Evolutionary conservation across 345 rosid species (phyloP), one percentile per base, ranked within the genome.

Genomic region (Carallia pectinifolia): DNA sequence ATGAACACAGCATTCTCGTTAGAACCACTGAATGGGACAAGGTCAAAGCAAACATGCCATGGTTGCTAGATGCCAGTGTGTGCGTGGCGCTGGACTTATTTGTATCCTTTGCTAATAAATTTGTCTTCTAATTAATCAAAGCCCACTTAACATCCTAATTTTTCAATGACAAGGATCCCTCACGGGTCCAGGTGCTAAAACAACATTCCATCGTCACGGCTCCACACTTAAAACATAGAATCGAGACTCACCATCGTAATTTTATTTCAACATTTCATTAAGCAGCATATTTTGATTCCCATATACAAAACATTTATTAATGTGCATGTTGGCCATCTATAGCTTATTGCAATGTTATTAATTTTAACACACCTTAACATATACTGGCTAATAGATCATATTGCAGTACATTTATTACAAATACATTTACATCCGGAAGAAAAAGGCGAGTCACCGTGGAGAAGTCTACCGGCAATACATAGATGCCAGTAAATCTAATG

Each of bases 61-160:
- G 99, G 99, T 73, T 95, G 84, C 85, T 94, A 69, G 99, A 95
- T 71, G 97, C 97, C 13, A 76, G 79, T 16, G 96, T 89, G 66
- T 95, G 99, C 64, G 99, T 90, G 65, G 75, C 63, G 10, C 96
- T 95, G 6, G 99, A 95, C 80, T 80, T 87, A 62, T 90, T 92
- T 53, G 99, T 95, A 95, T 95, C 97, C 99, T 95, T 73, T 19
- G 50, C 50, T 0, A 44, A 44, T 44, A 4, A 4, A 12, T 44
- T 23, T 44, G 4, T 13, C 16, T 12, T 2, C 50, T 44, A 44
- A 12, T 44, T 12, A 13, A 44, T 44, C 23, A 23, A 12, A 44
- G 17, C 17, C 16, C 16, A 12, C 1, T 12, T 0, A 44, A 10
- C 50, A 10, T 44, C 13, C 12, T 44, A 44, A 44, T 44, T 40